Base-by-base conservation (phyloP, 1,284 basidiomycete species). In the Fomitopsis betulina region DNA sequence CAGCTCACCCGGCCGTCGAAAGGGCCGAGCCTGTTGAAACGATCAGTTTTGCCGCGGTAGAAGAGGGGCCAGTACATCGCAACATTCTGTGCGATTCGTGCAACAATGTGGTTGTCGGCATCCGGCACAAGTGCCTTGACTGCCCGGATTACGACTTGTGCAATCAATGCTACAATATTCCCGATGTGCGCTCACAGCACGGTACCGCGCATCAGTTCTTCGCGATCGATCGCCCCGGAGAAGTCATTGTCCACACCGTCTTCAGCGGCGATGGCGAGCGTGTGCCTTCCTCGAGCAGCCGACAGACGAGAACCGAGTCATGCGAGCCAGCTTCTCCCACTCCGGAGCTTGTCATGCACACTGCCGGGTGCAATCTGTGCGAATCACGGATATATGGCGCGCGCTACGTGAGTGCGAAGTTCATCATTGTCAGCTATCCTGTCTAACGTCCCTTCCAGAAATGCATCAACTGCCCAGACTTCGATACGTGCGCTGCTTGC, bases 141-240 rank as follows among this genome's bases (percentile, higher is more conserved):
- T 91, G 89, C 68, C 75, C 78, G 53, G 89, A 91, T 69, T 92
- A 84, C 67, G 90, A 93, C 70, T 73, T 91, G 51, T 92, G 90
- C 69, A 78, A 81, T 0, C 5, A 67, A 1, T 91, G 89, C 68
- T 75, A 84, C 43, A 58, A 55, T 13, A 59, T 55, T 49, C 91
- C 93, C 10, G 58, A 25, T 9, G 38, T 60, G 30, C 67, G 67
- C 30, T 56, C 55, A 5, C 58, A 60, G 58, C 64, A 65, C 43
- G 54, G 51, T 30, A 1, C 55, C 1, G 33, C 39, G 5, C 88
- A 92, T 65, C 78, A 87, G 65, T 91, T 92, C 71, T 79, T 87
- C 58, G 82, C 83, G 32, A 81, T 92, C 59, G 74, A 76, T 45
- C 80, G 82, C 57, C 86, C 89, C 0, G 84, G 84, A 1, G 78